Evolutionary conservation across 2,329 filamentous ascomycete species (phyloP).

Genomic region (Pleurostoma richardsiae): DNA sequence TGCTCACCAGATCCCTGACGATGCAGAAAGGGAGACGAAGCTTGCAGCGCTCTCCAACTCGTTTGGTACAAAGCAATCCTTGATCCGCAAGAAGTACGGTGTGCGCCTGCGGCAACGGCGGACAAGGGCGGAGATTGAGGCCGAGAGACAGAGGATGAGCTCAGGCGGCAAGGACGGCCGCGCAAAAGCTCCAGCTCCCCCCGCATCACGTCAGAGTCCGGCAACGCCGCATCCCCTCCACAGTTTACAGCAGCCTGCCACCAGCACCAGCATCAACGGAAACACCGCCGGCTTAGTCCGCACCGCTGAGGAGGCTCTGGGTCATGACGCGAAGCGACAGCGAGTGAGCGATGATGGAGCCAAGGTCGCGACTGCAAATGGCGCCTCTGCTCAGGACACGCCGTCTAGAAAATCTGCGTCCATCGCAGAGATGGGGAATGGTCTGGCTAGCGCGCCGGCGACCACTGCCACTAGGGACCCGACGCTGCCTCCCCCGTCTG

Average conservation of each 20-base stretch:
- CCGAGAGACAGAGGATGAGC: constrained; percentile 33
- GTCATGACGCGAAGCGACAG: not conserved
- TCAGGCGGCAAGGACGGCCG: constrained; percentile 12
- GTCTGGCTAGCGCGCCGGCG: too few relatives aligned
- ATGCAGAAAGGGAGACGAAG: constrained; percentile 19
- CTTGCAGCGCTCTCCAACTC: constrained; percentile 43
- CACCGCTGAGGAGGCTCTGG: not conserved
- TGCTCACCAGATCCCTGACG: constrained; percentile 30
- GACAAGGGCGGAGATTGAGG: constrained; percentile 38
- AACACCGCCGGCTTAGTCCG: not conserved
- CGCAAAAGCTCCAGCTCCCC: constrained; percentile 2
- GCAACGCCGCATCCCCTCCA: not conserved
- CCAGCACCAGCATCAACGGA: not conserved
- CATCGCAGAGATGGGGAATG: too few relatives aligned
- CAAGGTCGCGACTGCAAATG: not conserved
- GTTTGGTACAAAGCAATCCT: constrained; percentile 50
- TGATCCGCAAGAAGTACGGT: constrained; percentile 54
- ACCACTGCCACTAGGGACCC: constrained; percentile 1
- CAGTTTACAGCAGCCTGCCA: not conserved
- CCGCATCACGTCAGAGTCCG: not conserved
- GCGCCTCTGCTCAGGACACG: not conserved
- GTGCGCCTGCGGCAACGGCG: constrained; percentile 46
- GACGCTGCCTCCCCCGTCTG: not conserved
- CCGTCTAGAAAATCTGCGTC: not conserved
- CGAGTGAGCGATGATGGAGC: not conserved